Evolutionary conservation across 1,139 yeast species (phyloP).

Genomic region (Debaryomycetaceae sp.): DNA sequence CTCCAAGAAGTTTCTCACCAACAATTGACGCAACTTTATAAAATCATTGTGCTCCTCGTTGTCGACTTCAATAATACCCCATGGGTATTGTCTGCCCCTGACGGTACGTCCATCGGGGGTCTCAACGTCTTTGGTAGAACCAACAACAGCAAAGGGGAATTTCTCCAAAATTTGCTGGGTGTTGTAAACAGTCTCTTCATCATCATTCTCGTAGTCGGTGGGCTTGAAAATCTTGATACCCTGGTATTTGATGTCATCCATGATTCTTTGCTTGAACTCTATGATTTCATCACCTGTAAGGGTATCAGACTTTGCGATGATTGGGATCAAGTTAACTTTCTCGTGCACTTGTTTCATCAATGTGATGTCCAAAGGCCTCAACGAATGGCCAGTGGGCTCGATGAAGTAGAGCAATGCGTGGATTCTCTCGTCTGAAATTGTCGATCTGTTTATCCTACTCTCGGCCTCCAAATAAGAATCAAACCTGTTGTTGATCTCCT

Average conservation of each 20-base stretch:
- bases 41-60: constrained; percentile 95
- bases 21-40: constrained; percentile 81
- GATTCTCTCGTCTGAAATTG: constrained; percentile 70
- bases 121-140: constrained; percentile 75
- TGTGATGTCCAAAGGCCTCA: constrained; percentile 83
- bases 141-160: constrained; percentile 93
- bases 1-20: constrained; percentile 88
- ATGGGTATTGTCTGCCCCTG: constrained; percentile 93
- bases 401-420: constrained; percentile 89
- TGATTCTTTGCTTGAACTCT: constrained; percentile 70
- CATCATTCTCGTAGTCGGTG: constrained; percentile 76
- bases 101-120: constrained; percentile 75
- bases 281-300: constrained; percentile 82
- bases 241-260: constrained; percentile 73
- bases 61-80: constrained; percentile 97
- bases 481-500: constrained; percentile 82
- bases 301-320: constrained; percentile 93
- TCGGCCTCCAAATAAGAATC: constrained; percentile 89
- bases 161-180: constrained; percentile 65
- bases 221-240: constrained; percentile 80
- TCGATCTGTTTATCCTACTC: constrained; percentile 77
- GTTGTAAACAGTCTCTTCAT: constrained; percentile 71
- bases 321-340: constrained; percentile 90
- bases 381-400: constrained; percentile 95
- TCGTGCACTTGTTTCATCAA: constrained; percentile 88